Conservation (phyloP, 345 rosid species). For the Trapa incisa region DNA sequence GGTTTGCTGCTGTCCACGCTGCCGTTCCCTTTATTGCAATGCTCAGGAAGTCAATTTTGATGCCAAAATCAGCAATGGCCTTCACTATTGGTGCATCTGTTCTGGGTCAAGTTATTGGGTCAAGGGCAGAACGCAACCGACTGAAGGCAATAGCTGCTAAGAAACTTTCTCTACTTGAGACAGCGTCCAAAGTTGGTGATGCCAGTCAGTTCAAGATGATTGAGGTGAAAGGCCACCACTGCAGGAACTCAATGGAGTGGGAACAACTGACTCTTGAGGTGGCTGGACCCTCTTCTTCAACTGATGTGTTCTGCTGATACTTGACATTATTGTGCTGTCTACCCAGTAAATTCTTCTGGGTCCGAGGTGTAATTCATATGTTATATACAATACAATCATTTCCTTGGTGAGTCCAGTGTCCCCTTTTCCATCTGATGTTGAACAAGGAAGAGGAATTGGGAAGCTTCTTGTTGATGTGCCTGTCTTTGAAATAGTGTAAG, state of each 20-base stretch:
- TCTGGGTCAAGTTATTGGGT: conserved; percentile 87
- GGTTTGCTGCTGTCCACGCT: conserved; percentile 90
- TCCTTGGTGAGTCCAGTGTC: neutral
- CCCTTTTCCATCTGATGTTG: neutral
- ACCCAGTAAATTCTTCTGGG: neutral
- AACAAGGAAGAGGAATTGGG: neutral
- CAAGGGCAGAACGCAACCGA: conserved; percentile 85
- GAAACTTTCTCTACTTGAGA: conserved; percentile 15
- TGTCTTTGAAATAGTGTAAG: neutral
- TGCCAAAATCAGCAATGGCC: conserved; percentile 95
- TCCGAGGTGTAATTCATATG: neutral
- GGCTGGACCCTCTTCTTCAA: conserved; percentile 24
- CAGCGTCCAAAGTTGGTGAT: conserved; percentile 3
- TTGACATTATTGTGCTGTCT: neutral
- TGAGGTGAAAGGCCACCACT: conserved; percentile 13
- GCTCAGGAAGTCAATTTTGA: conserved; percentile 78
- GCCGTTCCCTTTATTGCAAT: conserved; percentile 92
- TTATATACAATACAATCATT: neutral
- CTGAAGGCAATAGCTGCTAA: conserved; percentile 43
- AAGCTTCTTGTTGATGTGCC: neutral
- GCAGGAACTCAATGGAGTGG: conserved; percentile 28
- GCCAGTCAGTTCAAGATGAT: conserved; percentile 17
- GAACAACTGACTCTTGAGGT: conserved; percentile 24
- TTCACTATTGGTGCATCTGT: conserved; percentile 82
- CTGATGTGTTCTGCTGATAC: conserved; percentile 17